Conservation (phyloP, 2,329 filamentous ascomycete species). For the Exserohilum turcica region DNA sequence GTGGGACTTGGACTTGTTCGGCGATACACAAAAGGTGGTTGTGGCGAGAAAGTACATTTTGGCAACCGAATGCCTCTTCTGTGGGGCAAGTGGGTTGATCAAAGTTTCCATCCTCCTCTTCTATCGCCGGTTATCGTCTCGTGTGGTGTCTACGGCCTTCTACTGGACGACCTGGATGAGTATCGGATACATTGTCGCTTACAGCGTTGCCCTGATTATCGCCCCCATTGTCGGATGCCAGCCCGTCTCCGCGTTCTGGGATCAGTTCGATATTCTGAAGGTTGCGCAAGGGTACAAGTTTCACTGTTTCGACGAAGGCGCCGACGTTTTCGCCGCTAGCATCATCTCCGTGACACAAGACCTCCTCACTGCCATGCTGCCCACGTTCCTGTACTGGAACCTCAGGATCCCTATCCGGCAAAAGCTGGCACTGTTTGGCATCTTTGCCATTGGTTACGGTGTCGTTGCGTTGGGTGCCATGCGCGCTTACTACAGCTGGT, state of each 20-base stretch:
- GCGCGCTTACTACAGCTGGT: constrained; percentile 36
- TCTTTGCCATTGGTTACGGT: constrained; percentile 42
- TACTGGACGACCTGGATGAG: constrained; percentile 32
- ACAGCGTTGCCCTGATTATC: constrained; percentile 34
- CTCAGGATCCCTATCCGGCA: constrained; percentile 36
- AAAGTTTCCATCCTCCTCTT: constrained; percentile 45
- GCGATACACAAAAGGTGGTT: constrained; percentile 16
- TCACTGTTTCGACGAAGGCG: constrained; percentile 41
- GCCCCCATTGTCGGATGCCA: constrained; percentile 38
- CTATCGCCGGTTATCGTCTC: constrained; percentile 36
- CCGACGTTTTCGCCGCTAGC: constrained; percentile 35
- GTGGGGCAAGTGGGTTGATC: constrained; percentile 34
- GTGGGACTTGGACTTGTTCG: constrained; percentile 31
- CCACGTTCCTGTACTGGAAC: constrained; percentile 42
- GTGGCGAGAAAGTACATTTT: constrained; percentile 35
- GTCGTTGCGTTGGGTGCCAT: constrained; percentile 31
- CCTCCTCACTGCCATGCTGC: constrained; percentile 37
- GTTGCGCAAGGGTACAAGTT: constrained; percentile 30
- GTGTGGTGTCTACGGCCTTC: constrained; percentile 32
- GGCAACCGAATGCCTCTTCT: constrained; percentile 34
- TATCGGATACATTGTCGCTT: constrained; percentile 35
- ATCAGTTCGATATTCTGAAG: constrained; percentile 29
- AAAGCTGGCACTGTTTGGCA: constrained; percentile 37
- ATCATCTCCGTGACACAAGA: constrained; percentile 38
- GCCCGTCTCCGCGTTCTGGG: constrained; percentile 41